Conservation (phyloP, 78 protist genomes). For the Planoprotostelium fungivorum region DNA sequence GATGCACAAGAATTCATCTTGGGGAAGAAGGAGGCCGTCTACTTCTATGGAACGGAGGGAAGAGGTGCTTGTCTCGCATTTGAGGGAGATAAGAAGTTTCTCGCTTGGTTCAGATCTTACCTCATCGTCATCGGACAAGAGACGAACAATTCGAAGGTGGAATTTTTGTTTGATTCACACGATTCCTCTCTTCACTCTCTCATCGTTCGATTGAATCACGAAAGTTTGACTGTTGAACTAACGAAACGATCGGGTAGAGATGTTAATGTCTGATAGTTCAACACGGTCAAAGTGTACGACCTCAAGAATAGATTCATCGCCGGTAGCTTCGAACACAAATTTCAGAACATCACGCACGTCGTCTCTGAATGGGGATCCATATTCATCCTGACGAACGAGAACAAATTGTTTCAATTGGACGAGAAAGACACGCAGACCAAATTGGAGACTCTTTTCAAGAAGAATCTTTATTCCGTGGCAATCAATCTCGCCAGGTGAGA, state of each 20-base stretch:
- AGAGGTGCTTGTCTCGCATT: slow-evolving; percentile 63
- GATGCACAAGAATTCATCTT: slow-evolving; percentile 49
- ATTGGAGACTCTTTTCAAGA: slow-evolving; percentile 86
- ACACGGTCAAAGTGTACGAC: slow-evolving; percentile 78
- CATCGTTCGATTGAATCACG: not conserved
- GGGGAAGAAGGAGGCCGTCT: slow-evolving; percentile 49
- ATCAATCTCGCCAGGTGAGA: slow-evolving; percentile 68
- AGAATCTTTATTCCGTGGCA: slow-evolving; percentile 81
- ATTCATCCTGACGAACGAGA: slow-evolving; percentile 61
- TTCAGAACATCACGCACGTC: slow-evolving; percentile 47
- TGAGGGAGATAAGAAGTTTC: slow-evolving; percentile 28
- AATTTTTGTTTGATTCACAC: not conserved
- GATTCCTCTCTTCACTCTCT: not conserved
- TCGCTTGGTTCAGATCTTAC: slow-evolving; percentile 71
- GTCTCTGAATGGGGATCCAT: slow-evolving; percentile 81
- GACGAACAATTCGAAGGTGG: not conserved
- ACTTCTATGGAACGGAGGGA: slow-evolving; percentile 39
- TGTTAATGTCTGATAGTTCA: not conserved
- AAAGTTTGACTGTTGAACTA: not conserved
- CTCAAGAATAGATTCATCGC: slow-evolving; percentile 73
- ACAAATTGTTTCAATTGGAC: slow-evolving; percentile 57
- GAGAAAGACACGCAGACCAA: slow-evolving; percentile 93
- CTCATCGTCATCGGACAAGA: slow-evolving; percentile 63
- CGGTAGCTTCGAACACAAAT: slow-evolving; percentile 24
- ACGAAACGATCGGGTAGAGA: not conserved